These are phyloP conservation scores for Plectranthus barbatus DNA, from an alignment of 257 asterid genomes.

Conservation along the genomic window DNA sequence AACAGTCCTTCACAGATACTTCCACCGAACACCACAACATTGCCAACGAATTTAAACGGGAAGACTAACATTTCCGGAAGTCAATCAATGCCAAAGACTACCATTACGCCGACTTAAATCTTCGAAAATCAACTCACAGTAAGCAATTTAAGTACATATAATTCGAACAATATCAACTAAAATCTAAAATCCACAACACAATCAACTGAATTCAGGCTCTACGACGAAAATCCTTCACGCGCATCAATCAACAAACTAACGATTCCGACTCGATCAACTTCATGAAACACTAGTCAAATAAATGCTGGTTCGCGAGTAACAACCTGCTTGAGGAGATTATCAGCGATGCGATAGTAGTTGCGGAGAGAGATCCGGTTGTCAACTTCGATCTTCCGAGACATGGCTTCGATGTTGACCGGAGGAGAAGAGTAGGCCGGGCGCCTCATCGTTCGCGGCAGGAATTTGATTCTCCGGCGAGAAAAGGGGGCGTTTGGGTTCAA, in stretches of 20 bases:
- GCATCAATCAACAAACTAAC: not conserved
- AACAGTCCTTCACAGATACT: conserved; percentile 1
- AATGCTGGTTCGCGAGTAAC: not conserved
- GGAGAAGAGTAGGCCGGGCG: conserved; percentile 47
- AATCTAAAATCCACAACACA: conserved; percentile 6
- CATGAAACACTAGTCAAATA: not conserved
- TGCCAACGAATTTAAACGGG: not conserved
- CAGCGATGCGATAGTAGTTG: conserved; percentile 80
- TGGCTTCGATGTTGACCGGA: conserved; percentile 34
- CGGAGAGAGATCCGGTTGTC: conserved; percentile 80
- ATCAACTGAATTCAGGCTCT: conserved; percentile 7
- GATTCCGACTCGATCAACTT: not conserved
- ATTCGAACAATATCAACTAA: not conserved
- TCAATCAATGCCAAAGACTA: not conserved
- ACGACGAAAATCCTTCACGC: not conserved
- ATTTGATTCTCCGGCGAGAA: conserved; percentile 14
- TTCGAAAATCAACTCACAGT: not conserved
- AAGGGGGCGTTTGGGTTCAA: not conserved
- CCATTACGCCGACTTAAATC: not conserved
- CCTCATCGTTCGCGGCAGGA: conserved; percentile 34
- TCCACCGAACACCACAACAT: not conserved
- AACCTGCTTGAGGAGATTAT: conserved; percentile 90
- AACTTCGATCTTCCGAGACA: conserved; percentile 45
- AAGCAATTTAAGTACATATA: not conserved
- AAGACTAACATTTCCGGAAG: not conserved